A percentile compares a stretch with the other conserved stretches of the same genome.
phyloP scores from a whole-genome alignment of 257 asterid species.

The Agastache rugosa region DNA sequence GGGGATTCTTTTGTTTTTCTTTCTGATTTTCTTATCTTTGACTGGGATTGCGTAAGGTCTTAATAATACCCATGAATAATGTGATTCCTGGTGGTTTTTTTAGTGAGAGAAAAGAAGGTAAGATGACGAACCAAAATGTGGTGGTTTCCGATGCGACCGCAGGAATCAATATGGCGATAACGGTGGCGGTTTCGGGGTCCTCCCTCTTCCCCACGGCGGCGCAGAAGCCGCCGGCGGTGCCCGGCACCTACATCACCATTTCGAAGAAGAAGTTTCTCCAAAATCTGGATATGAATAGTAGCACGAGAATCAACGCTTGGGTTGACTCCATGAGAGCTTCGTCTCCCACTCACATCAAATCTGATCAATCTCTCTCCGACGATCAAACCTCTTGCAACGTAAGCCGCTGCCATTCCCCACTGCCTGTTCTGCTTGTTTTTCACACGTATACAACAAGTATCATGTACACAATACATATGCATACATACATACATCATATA shows the following conservation, averaged over 20 bases:
- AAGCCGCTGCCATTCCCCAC: constrained; percentile 16
- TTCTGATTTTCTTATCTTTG: neutral
- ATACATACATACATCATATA: neutral
- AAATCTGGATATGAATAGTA: constrained; percentile 58
- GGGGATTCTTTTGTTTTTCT: neutral
- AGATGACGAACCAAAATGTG: constrained; percentile 75
- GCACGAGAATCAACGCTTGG: constrained; percentile 72
- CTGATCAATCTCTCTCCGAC: constrained; percentile 55
- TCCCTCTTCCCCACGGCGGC: constrained; percentile 55
- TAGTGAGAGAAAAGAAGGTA: neutral
- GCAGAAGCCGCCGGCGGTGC: constrained; percentile 77
- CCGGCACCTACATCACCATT: constrained; percentile 67
- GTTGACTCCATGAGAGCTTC: constrained; percentile 96
- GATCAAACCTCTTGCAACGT: constrained; percentile 71
- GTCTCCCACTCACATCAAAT: constrained; percentile 78
- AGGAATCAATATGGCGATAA: constrained; percentile 50
- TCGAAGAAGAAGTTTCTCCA: constrained; percentile 67
- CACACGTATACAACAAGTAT: neutral
- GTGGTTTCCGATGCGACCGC: constrained; percentile 59
- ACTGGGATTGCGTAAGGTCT: neutral
- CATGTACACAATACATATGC: neutral
- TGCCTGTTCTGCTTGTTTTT: neutral
- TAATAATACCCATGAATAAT: neutral
- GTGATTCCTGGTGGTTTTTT: neutral
- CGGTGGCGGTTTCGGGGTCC: constrained; percentile 59